Percentiles rank a stretch among this genome's conserved stretches.
These are phyloP conservation scores for Puccinia hordei DNA, from an alignment of 1,284 basidiomycete species.

Conservation along the genomic window DNA sequence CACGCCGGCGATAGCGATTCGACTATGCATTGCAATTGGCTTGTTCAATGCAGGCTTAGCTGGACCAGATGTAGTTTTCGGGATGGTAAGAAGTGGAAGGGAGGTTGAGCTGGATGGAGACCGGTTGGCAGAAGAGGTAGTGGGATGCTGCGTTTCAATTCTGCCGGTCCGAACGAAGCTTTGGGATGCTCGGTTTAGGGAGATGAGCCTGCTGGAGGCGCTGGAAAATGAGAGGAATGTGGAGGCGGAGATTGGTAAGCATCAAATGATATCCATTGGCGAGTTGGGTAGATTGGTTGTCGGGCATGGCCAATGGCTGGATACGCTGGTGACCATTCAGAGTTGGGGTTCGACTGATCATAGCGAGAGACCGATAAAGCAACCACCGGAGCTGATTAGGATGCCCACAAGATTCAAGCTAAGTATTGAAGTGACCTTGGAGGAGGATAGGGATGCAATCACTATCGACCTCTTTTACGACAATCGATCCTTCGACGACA, in stretches of 20 bases:
- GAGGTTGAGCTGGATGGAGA: constrained; percentile 53
- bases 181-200: neutral
- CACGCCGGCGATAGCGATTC: constrained; percentile 55
- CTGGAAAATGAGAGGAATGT: constrained; percentile 30
- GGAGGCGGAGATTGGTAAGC: constrained; percentile 50
- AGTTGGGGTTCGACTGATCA: constrained; percentile 49
- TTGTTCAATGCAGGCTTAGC: constrained; percentile 49
- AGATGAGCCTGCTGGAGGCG: constrained; percentile 9
- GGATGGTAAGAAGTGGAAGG: constrained; percentile 55
- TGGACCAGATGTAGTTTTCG: constrained; percentile 52
- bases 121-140: constrained; percentile 53
- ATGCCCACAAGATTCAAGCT: constrained; percentile 55
- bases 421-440: constrained; percentile 54
- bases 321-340: constrained; percentile 55
- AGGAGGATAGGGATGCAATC: neutral
- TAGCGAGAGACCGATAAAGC: constrained; percentile 51
- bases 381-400: constrained; percentile 53
- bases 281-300: constrained; percentile 17
- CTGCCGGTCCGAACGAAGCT: constrained; percentile 52
- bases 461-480: constrained; percentile 34
- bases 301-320: constrained; percentile 49
- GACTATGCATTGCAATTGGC: constrained; percentile 53
- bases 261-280: constrained; percentile 51
- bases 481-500: constrained; percentile 48
- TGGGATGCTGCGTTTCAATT: constrained; percentile 55